phyloP scores from a whole-genome alignment of 257 asterid species.

The Perilla frutescens region DNA sequence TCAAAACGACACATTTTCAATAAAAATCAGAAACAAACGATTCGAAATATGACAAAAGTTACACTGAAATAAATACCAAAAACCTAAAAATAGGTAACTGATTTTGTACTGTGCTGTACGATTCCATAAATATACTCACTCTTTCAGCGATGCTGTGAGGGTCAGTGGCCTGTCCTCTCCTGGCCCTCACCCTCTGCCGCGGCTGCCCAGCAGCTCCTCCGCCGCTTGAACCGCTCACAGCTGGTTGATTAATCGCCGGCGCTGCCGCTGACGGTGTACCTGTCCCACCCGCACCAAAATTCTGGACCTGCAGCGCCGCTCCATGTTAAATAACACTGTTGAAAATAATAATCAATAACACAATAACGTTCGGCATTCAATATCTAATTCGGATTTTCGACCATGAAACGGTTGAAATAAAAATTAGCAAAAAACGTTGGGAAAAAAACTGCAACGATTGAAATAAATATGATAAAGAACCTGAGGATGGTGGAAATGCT shows the following conservation, averaged over 20 bases:
- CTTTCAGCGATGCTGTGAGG: conserved; percentile 99
- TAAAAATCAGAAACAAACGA: conserved; percentile 25
- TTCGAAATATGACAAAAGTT: conserved; percentile 33
- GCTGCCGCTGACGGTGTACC: conserved; percentile 40
- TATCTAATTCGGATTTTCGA: not conserved
- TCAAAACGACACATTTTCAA: conserved; percentile 25
- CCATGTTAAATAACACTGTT: conserved; percentile 4
- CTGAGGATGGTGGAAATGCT: conserved; percentile 68
- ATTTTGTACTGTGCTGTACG: conserved; percentile 38
- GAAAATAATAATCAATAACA: not conserved
- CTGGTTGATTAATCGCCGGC: conserved; percentile 51
- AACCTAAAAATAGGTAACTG: conserved; percentile 30
- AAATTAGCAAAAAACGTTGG: not conserved
- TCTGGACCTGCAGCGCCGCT: conserved; percentile 46
- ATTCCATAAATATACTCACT: conserved; percentile 48
- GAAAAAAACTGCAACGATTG: not conserved
- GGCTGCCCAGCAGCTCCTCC: conserved; percentile 75
- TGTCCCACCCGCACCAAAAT: conserved; percentile 43
- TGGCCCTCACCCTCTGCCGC: conserved; percentile 90
- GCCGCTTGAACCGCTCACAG: conserved; percentile 70
- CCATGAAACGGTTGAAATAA: not conserved
- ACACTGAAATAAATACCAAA: conserved; percentile 27
- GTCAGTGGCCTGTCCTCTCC: conserved; percentile 99
- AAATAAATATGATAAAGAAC: conserved; percentile 34
- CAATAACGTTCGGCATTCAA: not conserved